Percentiles rank a stretch among this genome's conserved stretches.
Evolutionary conservation across 768 basidiomycete genomes (phyloP).

Genomic region (Strobilomyces dryophilus): DNA sequence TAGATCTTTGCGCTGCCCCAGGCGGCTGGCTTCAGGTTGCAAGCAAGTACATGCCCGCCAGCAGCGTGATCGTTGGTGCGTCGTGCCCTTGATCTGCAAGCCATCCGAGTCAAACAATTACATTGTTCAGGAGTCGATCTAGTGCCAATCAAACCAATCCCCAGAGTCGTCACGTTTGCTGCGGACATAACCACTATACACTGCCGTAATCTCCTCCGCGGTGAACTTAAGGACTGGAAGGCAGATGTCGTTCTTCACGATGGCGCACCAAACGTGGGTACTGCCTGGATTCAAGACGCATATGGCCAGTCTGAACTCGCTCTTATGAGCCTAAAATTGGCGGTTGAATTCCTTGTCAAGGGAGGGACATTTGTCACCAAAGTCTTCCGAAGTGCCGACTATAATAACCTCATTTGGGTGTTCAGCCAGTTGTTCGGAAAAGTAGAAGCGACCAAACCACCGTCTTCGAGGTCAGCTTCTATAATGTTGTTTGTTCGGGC

Average conservation of each 20-base stretch:
- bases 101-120: constrained; percentile 7
- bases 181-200: constrained; percentile 91
- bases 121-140: constrained; percentile 77
- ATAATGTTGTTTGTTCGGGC: neutral
- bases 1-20: constrained; percentile 97
- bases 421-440: constrained; percentile 94
- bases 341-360: constrained; percentile 89
- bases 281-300: constrained; percentile 98
- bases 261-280: constrained; percentile 98
- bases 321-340: constrained; percentile 90
- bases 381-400: constrained; percentile 96
- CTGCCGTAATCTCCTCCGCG: constrained; percentile 82
- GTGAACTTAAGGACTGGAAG: constrained; percentile 97
- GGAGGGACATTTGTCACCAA: constrained; percentile 97
- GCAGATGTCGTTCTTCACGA: constrained; percentile 98
- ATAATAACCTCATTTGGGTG: constrained; percentile 98
- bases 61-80: constrained; percentile 87
- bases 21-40: constrained; percentile 99
- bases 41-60: constrained; percentile 93
- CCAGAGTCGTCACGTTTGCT: constrained; percentile 85
- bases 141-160: constrained; percentile 94
- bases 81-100: constrained; percentile 2
- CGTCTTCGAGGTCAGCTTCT: constrained; percentile 79
- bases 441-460: constrained; percentile 98
- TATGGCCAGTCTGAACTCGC: constrained; percentile 97